Percentiles rank a stretch among this genome's conserved stretches.
These are phyloP conservation scores for Fusarium sp. DNA, from an alignment of 2,329 filamentous ascomycete species.

Conservation along the genomic window DNA sequence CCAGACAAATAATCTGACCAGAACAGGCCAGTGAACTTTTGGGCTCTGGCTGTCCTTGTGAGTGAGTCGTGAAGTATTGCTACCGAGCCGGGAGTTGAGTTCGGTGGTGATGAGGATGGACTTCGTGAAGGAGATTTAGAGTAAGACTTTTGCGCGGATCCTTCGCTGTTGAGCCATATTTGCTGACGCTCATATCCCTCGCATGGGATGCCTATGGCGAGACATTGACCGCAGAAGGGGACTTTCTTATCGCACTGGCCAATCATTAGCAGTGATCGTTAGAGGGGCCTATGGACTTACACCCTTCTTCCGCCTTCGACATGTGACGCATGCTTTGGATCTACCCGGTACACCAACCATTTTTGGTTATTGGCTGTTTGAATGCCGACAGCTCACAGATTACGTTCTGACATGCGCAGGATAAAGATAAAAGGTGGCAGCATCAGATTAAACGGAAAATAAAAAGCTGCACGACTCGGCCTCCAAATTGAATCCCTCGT, in stretches of 20 bases:
- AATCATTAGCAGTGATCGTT: fast-evolving
- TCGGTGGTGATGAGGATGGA: fast-evolving
- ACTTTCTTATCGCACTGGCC: constrained; percentile 11
- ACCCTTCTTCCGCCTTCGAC: constrained; percentile 15
- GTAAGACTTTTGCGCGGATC: neutral
- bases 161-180: constrained; percentile 22
- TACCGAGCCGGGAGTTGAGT: fast-evolving
- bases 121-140: neutral
- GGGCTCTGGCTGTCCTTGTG: neutral
- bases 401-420: neutral
- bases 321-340: constrained; percentile 18
- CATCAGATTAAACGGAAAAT: fast-evolving
- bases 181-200: constrained; percentile 1
- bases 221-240: constrained; percentile 3
- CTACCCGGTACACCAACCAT: constrained; percentile 26
- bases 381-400: neutral
- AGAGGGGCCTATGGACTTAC: neutral
- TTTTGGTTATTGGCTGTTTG: fast-evolving
- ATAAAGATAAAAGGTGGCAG: neutral
- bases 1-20: constrained; percentile 22
- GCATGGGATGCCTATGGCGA: neutral
- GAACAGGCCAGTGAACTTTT: constrained; percentile 15
- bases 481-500: neutral
- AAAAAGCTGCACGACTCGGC: neutral
- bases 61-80: constrained; percentile 3